These are phyloP conservation scores for Apiospora malaysiana DNA, from an alignment of 2,329 filamentous ascomycete species.

Conservation along the genomic window DNA sequence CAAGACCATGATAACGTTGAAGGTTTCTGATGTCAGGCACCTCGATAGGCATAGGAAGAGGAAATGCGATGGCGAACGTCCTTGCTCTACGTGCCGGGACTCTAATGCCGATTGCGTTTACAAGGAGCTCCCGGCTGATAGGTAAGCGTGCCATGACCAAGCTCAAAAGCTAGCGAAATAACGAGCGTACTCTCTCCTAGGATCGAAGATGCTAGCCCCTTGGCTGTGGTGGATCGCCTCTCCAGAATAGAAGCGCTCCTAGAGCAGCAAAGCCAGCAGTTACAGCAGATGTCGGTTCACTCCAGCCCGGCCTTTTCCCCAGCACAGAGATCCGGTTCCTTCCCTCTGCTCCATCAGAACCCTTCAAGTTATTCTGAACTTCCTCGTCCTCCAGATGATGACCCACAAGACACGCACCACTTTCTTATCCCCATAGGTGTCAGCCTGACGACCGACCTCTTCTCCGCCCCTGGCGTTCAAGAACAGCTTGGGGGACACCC, in stretches of 20 bases:
- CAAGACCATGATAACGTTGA: conserved; percentile 19
- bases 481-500: conserved; percentile 41
- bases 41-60: conserved; percentile 43
- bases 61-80: conserved; percentile 45
- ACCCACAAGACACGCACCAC: conserved; percentile 38
- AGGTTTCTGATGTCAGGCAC: conserved; percentile 26
- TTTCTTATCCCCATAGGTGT: conserved; percentile 45
- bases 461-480: conserved; percentile 41
- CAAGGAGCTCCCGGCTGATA: conserved; percentile 45
- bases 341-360: conserved; percentile 29
- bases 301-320: conserved; percentile 34
- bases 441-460: conserved; percentile 41
- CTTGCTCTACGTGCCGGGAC: conserved; percentile 46
- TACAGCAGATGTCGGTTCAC: conserved; percentile 32
- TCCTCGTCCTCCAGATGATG: conserved; percentile 27
- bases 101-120: conserved; percentile 47
- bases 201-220: conserved; percentile 42
- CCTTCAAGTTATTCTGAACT: conserved; percentile 31
- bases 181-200: conserved; percentile 27
- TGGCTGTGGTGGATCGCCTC: conserved; percentile 44
- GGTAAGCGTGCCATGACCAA: conserved; percentile 29
- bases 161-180: not conserved
- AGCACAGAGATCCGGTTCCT: conserved; percentile 34
- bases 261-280: conserved; percentile 40
- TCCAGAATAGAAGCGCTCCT: conserved; percentile 44